Conservation (phyloP, 192 early-diverging fungal species). For the Fimicolochytrium jonesii region DNA sequence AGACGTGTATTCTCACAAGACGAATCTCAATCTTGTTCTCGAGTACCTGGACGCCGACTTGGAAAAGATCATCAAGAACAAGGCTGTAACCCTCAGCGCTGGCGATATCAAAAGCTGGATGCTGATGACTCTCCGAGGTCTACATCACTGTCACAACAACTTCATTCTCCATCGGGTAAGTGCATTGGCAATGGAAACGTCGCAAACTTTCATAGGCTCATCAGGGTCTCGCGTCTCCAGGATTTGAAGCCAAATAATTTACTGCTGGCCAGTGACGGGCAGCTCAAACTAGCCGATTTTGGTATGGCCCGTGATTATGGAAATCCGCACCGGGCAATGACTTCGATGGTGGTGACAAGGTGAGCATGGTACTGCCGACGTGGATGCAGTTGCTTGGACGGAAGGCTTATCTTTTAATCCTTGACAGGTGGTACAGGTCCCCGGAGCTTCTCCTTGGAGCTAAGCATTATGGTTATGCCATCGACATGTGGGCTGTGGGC, state of each 20-base stretch:
- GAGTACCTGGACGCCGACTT: conserved; percentile 94
- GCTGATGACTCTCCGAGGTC: conserved; percentile 89
- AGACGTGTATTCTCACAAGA: conserved; percentile 88
- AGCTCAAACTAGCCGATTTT: conserved; percentile 97
- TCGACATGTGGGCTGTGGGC: conserved; percentile 96
- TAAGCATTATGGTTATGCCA: conserved; percentile 76
- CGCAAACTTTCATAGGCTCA: too few species aligned
- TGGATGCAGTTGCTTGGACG: too few species aligned
- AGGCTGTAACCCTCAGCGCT: conserved; percentile 79
- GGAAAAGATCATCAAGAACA: conserved; percentile 95
- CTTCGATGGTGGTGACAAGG: conserved; percentile 89
- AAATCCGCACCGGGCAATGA: conserved; percentile 75
- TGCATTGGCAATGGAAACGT: too few species aligned
- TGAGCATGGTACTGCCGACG: too few species aligned
- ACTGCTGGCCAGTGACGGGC: conserved; percentile 67
- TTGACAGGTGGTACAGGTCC: conserved; percentile 93
- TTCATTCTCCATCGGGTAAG: conserved; percentile 84
- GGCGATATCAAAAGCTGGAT: conserved; percentile 97
- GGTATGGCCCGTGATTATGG: conserved; percentile 96
- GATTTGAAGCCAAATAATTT: conserved; percentile 62
- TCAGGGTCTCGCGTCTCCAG: too few species aligned
- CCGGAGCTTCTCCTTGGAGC: conserved; percentile 93
- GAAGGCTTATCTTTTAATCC: too few species aligned
- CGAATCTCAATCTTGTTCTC: conserved; percentile 87
- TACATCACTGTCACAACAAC: conserved; percentile 85